Evolutionary conservation across 345 rosid species (phyloP).

Genomic region (Psidium friedrichsthalianum): DNA sequence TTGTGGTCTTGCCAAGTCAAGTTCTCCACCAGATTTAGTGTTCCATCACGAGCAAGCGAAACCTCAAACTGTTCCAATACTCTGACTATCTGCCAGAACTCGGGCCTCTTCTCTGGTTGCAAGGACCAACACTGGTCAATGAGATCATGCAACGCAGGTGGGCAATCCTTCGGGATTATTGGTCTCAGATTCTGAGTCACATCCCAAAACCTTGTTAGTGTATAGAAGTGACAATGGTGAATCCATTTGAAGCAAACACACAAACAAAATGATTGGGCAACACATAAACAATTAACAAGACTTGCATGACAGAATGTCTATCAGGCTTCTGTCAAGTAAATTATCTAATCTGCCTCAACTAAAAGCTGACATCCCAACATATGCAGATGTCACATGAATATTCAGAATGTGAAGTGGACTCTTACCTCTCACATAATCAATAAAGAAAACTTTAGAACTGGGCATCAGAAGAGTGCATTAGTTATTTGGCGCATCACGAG

Average conservation of each 20-base stretch:
- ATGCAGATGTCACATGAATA: neutral
- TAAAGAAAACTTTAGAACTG: neutral
- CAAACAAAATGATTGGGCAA: neutral
- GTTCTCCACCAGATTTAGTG: conserved; percentile 34
- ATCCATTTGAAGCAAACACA: neutral
- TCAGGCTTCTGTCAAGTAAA: neutral
- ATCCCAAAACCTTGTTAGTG: neutral
- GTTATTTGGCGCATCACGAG: neutral
- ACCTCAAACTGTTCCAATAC: conserved; percentile 68
- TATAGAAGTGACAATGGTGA: neutral
- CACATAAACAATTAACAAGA: neutral
- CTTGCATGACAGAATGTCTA: neutral
- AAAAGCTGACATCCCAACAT: neutral
- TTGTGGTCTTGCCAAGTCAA: conserved; percentile 57
- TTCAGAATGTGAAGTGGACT: neutral
- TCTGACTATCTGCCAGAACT: conserved; percentile 89
- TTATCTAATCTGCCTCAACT: neutral
- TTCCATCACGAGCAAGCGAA: conserved; percentile 61
- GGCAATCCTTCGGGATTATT: conserved; percentile 53
- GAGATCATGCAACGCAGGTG: conserved; percentile 67
- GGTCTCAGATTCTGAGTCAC: conserved; percentile 69
- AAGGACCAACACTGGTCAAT: conserved; percentile 93
- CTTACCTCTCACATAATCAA: neutral
- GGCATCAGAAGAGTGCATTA: neutral
- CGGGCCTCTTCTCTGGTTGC: conserved; percentile 86